Conservation (phyloP, 805 yeast genomes). For the Nadsonia fulvescens region DNA sequence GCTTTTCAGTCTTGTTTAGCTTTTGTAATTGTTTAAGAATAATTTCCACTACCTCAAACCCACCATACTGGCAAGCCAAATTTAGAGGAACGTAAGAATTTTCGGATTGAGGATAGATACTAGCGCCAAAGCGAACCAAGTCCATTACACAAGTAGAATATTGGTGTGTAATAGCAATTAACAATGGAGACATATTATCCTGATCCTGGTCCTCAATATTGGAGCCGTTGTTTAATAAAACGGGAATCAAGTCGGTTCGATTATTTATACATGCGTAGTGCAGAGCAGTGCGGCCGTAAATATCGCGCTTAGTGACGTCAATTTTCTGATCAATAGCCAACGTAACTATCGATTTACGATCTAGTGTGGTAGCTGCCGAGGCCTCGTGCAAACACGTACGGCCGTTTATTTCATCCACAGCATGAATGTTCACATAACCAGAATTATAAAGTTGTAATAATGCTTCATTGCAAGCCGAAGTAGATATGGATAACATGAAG, state of each 20-base stretch:
- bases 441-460: constrained; percentile 29
- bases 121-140: constrained; percentile 30
- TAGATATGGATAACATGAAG: constrained; percentile 48
- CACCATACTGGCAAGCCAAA: constrained; percentile 77
- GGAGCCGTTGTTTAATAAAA: constrained; percentile 24
- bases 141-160: constrained; percentile 36
- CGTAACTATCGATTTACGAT: constrained; percentile 16
- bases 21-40: constrained; percentile 37
- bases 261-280: constrained; percentile 63
- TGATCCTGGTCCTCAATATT: constrained; percentile 21
- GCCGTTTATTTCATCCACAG: constrained; percentile 54
- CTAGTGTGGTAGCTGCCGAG: constrained; percentile 13
- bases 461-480: constrained; percentile 47
- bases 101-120: constrained; percentile 21
- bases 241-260: constrained; percentile 25
- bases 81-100: constrained; percentile 42
- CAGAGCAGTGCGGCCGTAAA: constrained; percentile 56
- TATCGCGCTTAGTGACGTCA: constrained; percentile 17
- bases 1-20: constrained; percentile 20
- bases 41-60: constrained; percentile 47
- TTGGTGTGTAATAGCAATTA: constrained; percentile 57
- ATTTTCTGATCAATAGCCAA: constrained; percentile 16
- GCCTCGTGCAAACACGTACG: constrained; percentile 63
- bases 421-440: constrained; percentile 39
- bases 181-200: constrained; percentile 51